These are phyloP conservation scores for Mycena capillaripes DNA, from an alignment of 768 basidiomycete genomes.

Conservation along the genomic window DNA sequence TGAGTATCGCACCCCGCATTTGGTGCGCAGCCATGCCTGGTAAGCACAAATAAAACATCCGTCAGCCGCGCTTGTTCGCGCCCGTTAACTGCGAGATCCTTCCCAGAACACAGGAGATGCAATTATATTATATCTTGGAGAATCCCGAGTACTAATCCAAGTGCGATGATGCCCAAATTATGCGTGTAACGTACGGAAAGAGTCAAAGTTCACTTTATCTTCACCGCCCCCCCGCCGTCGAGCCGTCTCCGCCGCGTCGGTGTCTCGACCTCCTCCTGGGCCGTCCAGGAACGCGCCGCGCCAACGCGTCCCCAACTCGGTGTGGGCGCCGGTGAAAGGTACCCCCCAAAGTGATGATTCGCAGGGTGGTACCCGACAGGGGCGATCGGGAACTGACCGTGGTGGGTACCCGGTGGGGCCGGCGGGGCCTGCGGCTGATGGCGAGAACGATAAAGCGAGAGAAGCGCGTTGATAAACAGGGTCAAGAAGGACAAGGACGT, in stretches of 20 bases:
- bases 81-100: constrained; percentile 22
- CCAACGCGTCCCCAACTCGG: constrained; percentile 59
- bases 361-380: constrained; percentile 48
- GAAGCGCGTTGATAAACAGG: constrained; percentile 83
- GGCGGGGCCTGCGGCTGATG: constrained; percentile 57
- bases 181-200: not conserved
- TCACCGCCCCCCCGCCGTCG: constrained; percentile 67
- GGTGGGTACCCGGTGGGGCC: constrained; percentile 23
- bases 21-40: constrained; percentile 14
- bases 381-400: constrained; percentile 45
- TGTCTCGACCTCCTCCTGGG: constrained; percentile 59
- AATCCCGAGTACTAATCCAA: constrained; percentile 2
- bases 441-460: constrained; percentile 82
- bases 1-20: constrained; percentile 31
- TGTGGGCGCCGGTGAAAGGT: constrained; percentile 65
- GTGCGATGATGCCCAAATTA: constrained; percentile 19
- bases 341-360: constrained; percentile 61
- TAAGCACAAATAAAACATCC: not conserved
- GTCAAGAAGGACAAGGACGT: constrained; percentile 84
- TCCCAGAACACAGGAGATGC: not conserved
- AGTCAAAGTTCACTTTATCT: constrained; percentile 60
- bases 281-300: constrained; percentile 43
- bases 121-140: not conserved
- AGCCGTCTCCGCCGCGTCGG: constrained; percentile 67
- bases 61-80: constrained; percentile 15